Evolutionary conservation across 164 flowering plant species (phyloP), one percentile per base, ranked within the genome.

Genomic region (Piper betle): DNA sequence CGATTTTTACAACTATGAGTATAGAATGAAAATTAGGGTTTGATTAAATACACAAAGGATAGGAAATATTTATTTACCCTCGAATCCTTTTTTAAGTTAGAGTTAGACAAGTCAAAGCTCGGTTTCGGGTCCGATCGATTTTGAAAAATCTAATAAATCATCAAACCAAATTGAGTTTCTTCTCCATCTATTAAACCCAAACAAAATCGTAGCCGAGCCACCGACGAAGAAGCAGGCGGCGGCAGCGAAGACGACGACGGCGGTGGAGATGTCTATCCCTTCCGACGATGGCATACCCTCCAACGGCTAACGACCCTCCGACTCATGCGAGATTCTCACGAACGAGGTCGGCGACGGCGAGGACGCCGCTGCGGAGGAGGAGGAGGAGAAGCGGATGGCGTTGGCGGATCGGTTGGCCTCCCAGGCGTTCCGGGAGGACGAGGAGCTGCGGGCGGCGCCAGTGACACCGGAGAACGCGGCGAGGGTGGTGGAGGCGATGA

Each of bases 401-500:
- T 78, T 63, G 60, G 62, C 75, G 10, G 83, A 79, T 53, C 25
- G 62, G 60, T 87, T 73, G 71, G 68, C 80, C 4, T 53, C 53
- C 53, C 75, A 77, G 60, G 90, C 96, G 11, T 80, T 84, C 50
- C 76, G 76, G 17, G 93, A 89, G 43, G 93, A 89, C 53, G 93
- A 89, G 50, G 73, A 75, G 64, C 61, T 77, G 96, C 5, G 75
- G 91, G 81, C 69, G 53, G 86, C 96, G 43, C 89, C 89, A 3
- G 56, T 89, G 72, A 52, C 85, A 61, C 63, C 76, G 50, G 93
- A 89, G 74, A 82, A 75, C 42, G 76, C 86, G 20, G 56, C 15
- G 57, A 68, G 91, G 55, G 81, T 89, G 54, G 74, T 81, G 79
- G 83, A 86, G 48, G 96, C 93, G 39, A 89, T 89, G 96, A 81